Conservation (phyloP, 2,329 filamentous ascomycete species). For the Aspergillus fumigatiaffinis region DNA sequence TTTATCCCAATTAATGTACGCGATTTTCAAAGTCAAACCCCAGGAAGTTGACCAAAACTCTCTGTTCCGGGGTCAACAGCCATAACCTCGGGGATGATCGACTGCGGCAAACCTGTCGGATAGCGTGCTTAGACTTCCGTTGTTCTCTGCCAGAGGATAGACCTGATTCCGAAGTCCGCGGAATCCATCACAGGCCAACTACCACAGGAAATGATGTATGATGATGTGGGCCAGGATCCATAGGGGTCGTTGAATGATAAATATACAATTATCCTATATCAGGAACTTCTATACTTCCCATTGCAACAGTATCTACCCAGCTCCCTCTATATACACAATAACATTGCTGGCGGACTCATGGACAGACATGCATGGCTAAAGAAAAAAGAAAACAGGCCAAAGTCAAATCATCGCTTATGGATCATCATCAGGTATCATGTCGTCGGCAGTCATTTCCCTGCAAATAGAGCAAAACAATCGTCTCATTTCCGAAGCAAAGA, state of each 20-base stretch:
- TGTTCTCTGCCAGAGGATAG: background rate
- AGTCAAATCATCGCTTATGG: constrained; percentile 1
- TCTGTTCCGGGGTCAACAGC: background rate
- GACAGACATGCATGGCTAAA: background rate
- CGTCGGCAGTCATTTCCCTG: background rate
- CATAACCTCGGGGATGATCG: constrained; percentile 17
- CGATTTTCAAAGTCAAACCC: background rate
- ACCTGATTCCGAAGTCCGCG: background rate
- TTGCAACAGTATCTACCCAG: background rate
- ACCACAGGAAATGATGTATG: too few species aligned
- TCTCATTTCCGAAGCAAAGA: background rate
- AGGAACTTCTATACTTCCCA: background rate
- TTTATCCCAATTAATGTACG: background rate
- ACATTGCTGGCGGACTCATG: background rate
- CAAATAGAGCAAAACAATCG: constrained; percentile 1
- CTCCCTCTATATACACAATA: background rate
- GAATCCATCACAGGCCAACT: background rate
- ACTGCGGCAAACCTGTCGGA: constrained; percentile 12
- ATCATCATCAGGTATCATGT: background rate
- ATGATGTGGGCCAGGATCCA: too few species aligned
- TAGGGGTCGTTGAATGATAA: background rate
- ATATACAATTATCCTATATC: background rate
- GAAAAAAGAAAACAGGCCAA: background rate
- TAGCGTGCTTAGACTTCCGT: constrained; percentile 15
- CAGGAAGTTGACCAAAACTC: background rate